These are phyloP conservation scores for Simmondsia chinensis DNA, from an alignment of 148 eudicot genomes.

Conservation along the genomic window DNA sequence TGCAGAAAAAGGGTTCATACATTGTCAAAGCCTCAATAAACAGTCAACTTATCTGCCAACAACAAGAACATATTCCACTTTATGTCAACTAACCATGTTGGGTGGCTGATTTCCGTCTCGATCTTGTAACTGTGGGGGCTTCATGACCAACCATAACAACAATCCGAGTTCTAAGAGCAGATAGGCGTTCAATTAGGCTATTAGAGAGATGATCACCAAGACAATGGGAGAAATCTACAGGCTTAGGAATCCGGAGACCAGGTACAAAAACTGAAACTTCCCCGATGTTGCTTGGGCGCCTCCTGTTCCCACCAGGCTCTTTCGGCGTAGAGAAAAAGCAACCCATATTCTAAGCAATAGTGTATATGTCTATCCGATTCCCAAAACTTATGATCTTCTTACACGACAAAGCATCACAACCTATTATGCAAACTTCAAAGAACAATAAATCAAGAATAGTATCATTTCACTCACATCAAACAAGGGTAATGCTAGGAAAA, in stretches of 20 bases:
- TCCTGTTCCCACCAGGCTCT: slow-evolving; percentile 64
- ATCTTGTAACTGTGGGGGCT: slow-evolving; percentile 82
- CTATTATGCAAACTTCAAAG: too few species aligned
- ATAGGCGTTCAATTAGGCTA: slow-evolving; percentile 60
- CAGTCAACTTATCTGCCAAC: neutral
- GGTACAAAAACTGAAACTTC: slow-evolving; percentile 86
- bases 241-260: slow-evolving; percentile 77
- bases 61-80: neutral
- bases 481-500: too few species aligned
- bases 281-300: slow-evolving; percentile 83
- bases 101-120: slow-evolving; percentile 65
- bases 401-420: too few species aligned
- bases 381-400: too few species aligned
- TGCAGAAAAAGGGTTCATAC: slow-evolving; percentile 20
- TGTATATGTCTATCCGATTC: too few species aligned
- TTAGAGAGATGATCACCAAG: slow-evolving; percentile 53
- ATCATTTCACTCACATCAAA: too few species aligned
- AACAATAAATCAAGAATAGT: too few species aligned
- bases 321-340: slow-evolving; percentile 70
- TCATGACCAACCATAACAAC: slow-evolving; percentile 97
- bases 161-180: slow-evolving; percentile 89
- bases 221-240: slow-evolving; percentile 56
- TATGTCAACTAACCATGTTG: slow-evolving; percentile 70
- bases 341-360: slow-evolving; percentile 48
- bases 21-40: slow-evolving; percentile 2